phyloP scores from a whole-genome alignment of 202 grass and related monocot genomes.

The Setaria viridis region DNA sequence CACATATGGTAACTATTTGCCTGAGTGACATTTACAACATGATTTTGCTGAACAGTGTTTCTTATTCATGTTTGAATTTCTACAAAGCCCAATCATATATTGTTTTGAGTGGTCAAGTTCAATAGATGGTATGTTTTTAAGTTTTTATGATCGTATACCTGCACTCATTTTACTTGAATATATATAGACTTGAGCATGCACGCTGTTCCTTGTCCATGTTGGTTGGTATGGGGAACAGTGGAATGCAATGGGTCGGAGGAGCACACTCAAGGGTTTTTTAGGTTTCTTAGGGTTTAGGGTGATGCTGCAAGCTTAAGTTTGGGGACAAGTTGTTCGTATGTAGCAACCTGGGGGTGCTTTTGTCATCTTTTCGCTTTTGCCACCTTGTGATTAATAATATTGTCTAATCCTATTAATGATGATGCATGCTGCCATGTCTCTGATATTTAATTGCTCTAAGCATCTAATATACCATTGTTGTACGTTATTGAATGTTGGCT shows the following conservation, averaged over 20 bases:
- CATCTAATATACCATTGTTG: background rate
- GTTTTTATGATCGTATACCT: background rate
- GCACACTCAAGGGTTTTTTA: background rate
- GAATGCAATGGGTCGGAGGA: background rate
- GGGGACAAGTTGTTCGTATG: background rate
- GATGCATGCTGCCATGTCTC: background rate
- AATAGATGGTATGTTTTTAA: background rate
- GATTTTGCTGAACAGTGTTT: background rate
- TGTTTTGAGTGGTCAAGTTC: background rate
- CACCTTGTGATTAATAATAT: background rate
- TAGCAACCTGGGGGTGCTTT: background rate
- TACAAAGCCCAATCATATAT: background rate
- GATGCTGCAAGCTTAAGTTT: background rate
- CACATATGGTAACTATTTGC: background rate
- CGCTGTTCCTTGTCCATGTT: background rate
- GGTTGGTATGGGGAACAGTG: background rate
- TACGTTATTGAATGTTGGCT: background rate
- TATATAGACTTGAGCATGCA: background rate
- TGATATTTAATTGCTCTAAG: slow-evolving; percentile 22
- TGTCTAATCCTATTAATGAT: background rate
- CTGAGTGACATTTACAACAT: slow-evolving; percentile 19
- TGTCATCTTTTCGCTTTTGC: background rate
- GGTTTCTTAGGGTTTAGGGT: background rate
- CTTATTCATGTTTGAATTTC: background rate
- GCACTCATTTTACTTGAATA: background rate